Conservation (phyloP, 306 rosid genomes). For the Oemleria cerasiformis region DNA sequence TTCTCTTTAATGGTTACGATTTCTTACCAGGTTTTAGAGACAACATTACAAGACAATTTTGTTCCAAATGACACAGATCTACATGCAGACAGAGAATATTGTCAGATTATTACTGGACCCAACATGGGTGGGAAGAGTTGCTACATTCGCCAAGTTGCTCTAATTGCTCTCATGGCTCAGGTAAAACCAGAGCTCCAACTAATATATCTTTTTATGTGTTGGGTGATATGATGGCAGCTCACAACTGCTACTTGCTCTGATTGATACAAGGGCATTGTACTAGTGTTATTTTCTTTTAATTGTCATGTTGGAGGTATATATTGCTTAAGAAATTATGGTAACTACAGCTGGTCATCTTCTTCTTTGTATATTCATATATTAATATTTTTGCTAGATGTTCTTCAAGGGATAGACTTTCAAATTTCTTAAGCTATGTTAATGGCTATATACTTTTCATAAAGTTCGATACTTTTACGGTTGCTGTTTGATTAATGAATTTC, state of each 20-base stretch:
- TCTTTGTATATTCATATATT: not conserved
- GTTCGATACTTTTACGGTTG: not conserved
- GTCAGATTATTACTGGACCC: slow-evolving; percentile 96
- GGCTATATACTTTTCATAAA: not conserved
- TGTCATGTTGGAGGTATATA: not conserved
- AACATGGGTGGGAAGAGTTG: slow-evolving; percentile 99
- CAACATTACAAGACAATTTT: slow-evolving; percentile 69
- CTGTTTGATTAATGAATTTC: slow-evolving; percentile 12
- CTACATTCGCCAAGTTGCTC: slow-evolving; percentile 95
- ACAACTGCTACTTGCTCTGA: too few species aligned
- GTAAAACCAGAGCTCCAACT: slow-evolving; percentile 34
- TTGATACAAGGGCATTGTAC: not conserved
- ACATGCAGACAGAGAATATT: slow-evolving; percentile 60
- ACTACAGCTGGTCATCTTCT: not conserved
- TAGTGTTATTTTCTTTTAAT: not conserved
- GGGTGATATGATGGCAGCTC: not conserved
- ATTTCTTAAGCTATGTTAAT: not conserved
- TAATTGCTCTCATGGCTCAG: slow-evolving; percentile 92
- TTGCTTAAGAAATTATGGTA: not conserved
- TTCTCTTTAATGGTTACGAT: slow-evolving; percentile 30
- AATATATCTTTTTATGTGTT: not conserved
- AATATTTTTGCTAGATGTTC: not conserved
- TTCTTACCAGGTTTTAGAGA: slow-evolving; percentile 72
- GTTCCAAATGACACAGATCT: slow-evolving; percentile 87
- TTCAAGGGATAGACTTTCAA: not conserved